phyloP scores from a whole-genome alignment of 2,329 filamentous ascomycete species.

The Microsporum ferrugineum region DNA sequence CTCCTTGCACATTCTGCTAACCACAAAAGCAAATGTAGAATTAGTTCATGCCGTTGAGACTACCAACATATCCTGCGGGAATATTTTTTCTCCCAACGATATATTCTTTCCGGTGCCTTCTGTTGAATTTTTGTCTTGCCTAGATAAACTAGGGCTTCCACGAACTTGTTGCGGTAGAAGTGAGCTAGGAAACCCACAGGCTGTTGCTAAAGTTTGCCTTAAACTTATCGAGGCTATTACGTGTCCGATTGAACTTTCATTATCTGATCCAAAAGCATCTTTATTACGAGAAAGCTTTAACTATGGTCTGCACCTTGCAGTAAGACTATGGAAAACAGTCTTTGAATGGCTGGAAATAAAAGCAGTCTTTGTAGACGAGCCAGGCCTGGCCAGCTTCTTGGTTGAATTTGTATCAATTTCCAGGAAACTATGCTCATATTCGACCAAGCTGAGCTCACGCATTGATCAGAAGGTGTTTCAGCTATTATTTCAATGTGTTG shows the following conservation, averaged over 20 bases:
- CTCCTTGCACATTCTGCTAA: neutral
- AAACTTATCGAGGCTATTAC: slow-evolving; percentile 24
- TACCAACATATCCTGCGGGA: neutral
- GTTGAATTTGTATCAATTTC: slow-evolving; percentile 21
- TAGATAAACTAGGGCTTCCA: slow-evolving; percentile 25
- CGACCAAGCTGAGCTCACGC: slow-evolving; percentile 14
- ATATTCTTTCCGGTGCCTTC: slow-evolving; percentile 16
- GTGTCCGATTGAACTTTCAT: slow-evolving; percentile 11
- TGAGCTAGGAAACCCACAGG: slow-evolving; percentile 21
- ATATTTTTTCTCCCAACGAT: neutral
- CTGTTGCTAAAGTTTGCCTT: slow-evolving; percentile 19
- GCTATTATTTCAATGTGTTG: slow-evolving; percentile 23
- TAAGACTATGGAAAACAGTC: slow-evolving; percentile 24
- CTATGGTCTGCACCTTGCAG: slow-evolving; percentile 25
- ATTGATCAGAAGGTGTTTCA: slow-evolving; percentile 21
- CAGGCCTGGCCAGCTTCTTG: slow-evolving; percentile 16
- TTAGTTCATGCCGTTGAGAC: slow-evolving; percentile 22
- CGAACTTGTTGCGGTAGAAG: slow-evolving; percentile 20
- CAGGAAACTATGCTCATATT: slow-evolving; percentile 17
- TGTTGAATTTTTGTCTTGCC: slow-evolving; percentile 20
- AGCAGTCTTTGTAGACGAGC: slow-evolving; percentile 11
- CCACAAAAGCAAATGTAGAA: slow-evolving; percentile 12
- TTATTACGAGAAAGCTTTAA: slow-evolving; percentile 25
- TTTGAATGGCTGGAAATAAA: slow-evolving; percentile 20
- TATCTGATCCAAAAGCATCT: slow-evolving; percentile 15